These are phyloP conservation scores for Peronospora belbahrii DNA, from an alignment of 352 stramenopile genomes.

Conservation along the genomic window DNA sequence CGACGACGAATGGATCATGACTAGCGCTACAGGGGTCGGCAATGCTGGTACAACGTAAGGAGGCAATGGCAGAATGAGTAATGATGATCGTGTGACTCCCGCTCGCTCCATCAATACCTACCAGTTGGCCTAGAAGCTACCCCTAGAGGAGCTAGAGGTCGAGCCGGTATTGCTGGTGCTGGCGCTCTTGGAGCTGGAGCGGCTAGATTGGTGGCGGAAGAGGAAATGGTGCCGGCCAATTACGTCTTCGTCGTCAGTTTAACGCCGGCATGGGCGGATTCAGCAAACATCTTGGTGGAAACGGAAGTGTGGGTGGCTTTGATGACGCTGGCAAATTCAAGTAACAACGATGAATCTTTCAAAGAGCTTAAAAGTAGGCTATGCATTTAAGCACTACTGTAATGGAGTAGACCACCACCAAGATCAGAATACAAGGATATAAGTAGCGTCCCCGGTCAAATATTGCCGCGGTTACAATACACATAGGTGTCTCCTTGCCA, in stretches of 20 bases:
- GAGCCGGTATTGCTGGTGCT: not conserved
- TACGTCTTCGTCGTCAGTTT: not conserved
- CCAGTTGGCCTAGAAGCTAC: not conserved
- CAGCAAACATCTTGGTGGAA: not conserved
- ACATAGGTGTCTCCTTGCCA: conserved; percentile 64
- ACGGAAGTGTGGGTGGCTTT: not conserved
- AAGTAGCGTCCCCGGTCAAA: no score
- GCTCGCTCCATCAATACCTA: conserved; percentile 15
- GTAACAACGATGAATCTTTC: no score
- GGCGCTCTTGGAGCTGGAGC: conserved; percentile 3
- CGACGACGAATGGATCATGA: conserved; percentile 3
- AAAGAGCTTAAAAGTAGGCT: no score
- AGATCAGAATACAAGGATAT: no score
- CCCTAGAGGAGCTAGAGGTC: not conserved
- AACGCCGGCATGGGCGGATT: conserved; percentile 4
- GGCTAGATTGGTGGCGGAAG: not conserved
- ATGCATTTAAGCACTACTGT: no score
- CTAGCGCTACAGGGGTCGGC: not conserved
- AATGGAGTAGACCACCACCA: no score
- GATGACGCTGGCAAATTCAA: not conserved
- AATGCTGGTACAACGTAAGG: not conserved
- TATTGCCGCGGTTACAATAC: no score
- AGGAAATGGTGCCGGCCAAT: not conserved
- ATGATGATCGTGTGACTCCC: conserved; percentile 7
- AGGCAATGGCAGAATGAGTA: not conserved